Evolutionary conservation across 2,329 filamentous ascomycete species (phyloP).

Genomic region (Botryosphaeria agaves): DNA sequence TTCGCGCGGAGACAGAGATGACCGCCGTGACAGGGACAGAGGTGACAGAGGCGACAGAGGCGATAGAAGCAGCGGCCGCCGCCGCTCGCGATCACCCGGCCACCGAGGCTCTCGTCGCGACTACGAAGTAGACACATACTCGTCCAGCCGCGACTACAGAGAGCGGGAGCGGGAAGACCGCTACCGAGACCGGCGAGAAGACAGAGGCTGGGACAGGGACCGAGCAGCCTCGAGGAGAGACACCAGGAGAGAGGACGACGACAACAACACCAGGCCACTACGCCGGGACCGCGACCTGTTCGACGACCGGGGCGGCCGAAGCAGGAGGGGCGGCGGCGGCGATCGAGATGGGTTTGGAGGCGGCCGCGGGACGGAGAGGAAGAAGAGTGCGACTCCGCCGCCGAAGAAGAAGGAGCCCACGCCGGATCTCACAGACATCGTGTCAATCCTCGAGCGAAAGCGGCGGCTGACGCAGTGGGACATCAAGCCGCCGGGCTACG

Average conservation of each 20-base stretch:
- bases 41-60: constrained; percentile 22
- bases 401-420: constrained; percentile 89
- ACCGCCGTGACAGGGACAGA: constrained; percentile 28
- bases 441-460: constrained; percentile 71
- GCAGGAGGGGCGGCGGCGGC: constrained; percentile 22
- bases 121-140: constrained; percentile 71
- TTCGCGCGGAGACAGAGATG: constrained; percentile 29
- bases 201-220: constrained; percentile 65
- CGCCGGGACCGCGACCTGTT: constrained; percentile 43
- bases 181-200: constrained; percentile 50
- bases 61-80: constrained; percentile 40
- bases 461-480: constrained; percentile 97
- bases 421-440: constrained; percentile 75
- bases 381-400: constrained; percentile 62
- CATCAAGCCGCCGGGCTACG: constrained; percentile 95
- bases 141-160: constrained; percentile 79
- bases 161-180: constrained; percentile 88
- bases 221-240: constrained; percentile 40
- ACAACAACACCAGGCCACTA: constrained; percentile 34
- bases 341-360: constrained; percentile 22
- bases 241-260: constrained; percentile 48
- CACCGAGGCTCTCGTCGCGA: constrained; percentile 53
- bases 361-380: constrained; percentile 32
- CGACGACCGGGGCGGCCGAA: constrained; percentile 38
- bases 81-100: constrained; percentile 70